Base-by-base conservation (phyloP, 495 filamentous ascomycete species). In the Hyaloscypha finlandica region DNA sequence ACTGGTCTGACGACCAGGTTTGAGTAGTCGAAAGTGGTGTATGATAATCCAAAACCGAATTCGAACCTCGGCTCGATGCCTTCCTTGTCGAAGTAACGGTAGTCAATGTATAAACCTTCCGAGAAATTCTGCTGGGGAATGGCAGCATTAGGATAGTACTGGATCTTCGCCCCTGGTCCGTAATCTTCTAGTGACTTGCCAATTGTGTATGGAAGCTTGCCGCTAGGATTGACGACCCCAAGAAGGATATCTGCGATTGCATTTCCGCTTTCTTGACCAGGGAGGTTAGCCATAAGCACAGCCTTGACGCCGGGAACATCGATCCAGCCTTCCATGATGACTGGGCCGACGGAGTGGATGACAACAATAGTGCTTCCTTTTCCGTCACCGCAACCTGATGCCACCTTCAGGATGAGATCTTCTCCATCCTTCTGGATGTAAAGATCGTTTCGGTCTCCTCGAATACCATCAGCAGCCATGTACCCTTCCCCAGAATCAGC, bases 321-420 rank as follows among this genome's bases (percentile, higher is more conserved):
- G 68, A 95, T 89, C 91, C 92, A 99, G 30, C 84, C 78, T 69
- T 97, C 95, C 66, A 97, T 74, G 12, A 93, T 77, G 6, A 96
- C 92, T 0, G 95, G 93, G 0, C 95, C 95, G 29, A 97, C 91
- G 3, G 95, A 83, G 75, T 99, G 95, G n/a, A 97, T 80, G 29
- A 97, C 85, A 1, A 97, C 92, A 16, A 97, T 81, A 11, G 91
- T 91, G 48, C 84, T 83, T 20, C 90, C 89, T 32, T 82, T 84
- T 55, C 87, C 89, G 25, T 78, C 77, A 35, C 88, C 87, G 71
- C 95, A 99, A 53, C 83, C 80, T 11, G 81, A 74, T 0, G 92
- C 90, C 3, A 97, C 92, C 8, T 84, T 75, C 31, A 87, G 74
- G 51, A 97, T 85, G 9, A 97, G 81, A 8, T 83, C 75, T 63